Evolutionary conservation across 805 yeast species (phyloP), one percentile per base, ranked within the genome.

Genomic region (Wickerhamiella galacta): DNA sequence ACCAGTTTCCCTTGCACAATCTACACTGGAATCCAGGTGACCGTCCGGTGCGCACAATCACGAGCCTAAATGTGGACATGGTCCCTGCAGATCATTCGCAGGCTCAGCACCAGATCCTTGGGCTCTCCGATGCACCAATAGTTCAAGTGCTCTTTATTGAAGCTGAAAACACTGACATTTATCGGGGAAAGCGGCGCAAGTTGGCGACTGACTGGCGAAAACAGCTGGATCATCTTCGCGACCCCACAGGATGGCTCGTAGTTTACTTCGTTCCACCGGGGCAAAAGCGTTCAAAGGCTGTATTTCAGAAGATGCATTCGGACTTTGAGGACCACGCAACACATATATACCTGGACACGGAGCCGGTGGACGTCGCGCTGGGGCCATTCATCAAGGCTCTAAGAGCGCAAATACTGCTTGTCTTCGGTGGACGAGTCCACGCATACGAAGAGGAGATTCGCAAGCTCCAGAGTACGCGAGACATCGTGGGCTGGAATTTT

Each of bases 171-270:
- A 51, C 76, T 14, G 96, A 87, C 11, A 69, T 69, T 1, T 87
- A 87, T 52, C 61, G 92, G 38, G 53, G 76, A 0, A 79, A 75
- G 45, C 82, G 78, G 1, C 66, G 98, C 25, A 93, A 93, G 1
- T 58, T 82, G 42, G 70, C 85, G 16, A 66, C 64, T 30, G 90
- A 77, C 42, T 90, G 98, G 96, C 58, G 79, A 17, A 60, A 64
- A 28, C 60, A 25, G 46, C 62, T 34, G 44, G 61, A 28, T 43
- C 59, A 41, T 43, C 58, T 37, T 36, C 56, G 48, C 32, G 67
- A 35, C 29, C 63, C 68, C 2, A 66, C 75, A 7, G 74, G 72
- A 31, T 72, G 83, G 75, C 58, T 68, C 39, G 62, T 82, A 4
- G 52, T 80, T 0, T 60, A 68, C 31, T 68, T 64, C 45, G 61